phyloP scores from a whole-genome alignment of 73 alveolate genomes.

The Tetrahymena elliotti region DNA sequence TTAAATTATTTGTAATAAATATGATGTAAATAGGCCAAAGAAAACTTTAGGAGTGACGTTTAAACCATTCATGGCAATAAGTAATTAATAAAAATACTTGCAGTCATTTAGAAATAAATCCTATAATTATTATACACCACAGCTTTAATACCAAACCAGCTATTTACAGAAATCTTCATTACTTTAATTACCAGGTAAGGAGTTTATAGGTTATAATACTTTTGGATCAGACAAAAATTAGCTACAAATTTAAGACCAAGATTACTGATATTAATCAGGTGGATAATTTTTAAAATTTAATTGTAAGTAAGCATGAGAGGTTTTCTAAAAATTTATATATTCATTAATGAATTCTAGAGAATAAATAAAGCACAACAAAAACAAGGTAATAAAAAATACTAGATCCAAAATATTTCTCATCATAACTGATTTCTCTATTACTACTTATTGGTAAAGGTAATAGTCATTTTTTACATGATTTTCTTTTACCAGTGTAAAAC shows the following conservation, averaged over 20 bases:
- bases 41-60: neutral
- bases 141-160: neutral
- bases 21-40: neutral
- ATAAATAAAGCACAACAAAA: neutral
- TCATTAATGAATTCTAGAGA: neutral
- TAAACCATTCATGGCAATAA: neutral
- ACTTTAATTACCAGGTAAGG: neutral
- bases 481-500: neutral
- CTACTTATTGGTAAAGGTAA: neutral
- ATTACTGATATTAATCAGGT: neutral
- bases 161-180: neutral
- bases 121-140: neutral
- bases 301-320: neutral
- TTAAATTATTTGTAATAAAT: neutral
- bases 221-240: neutral
- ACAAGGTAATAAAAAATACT: neutral
- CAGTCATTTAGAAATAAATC: neutral
- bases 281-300: neutral
- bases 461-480: neutral
- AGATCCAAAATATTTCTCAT: neutral
- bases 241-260: neutral
- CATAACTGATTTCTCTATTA: neutral
- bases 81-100: neutral
- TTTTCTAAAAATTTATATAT: neutral
- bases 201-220: neutral